Conservation (phyloP, 345 rosid genomes). For the Dipteronia sinensis region DNA sequence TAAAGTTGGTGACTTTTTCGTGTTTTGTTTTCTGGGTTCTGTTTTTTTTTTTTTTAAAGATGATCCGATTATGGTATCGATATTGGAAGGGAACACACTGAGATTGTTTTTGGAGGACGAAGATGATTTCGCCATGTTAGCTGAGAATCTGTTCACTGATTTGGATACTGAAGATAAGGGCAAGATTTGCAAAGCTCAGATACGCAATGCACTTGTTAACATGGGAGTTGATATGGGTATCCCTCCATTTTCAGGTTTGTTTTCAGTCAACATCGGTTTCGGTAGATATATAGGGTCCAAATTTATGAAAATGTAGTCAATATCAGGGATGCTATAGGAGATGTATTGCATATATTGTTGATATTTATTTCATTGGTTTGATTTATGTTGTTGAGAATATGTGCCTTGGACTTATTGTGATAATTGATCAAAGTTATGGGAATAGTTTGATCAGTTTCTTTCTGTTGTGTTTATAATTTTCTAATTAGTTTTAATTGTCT, state of each 20-base stretch:
- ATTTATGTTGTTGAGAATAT: background rate
- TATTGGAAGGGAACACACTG: slow-evolving; percentile 71
- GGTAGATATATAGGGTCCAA: too few relatives aligned
- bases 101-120: slow-evolving; percentile 72
- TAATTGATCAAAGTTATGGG: background rate
- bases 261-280: background rate
- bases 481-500: background rate
- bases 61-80: slow-evolving; percentile 62
- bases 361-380: background rate
- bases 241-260: slow-evolving; percentile 78
- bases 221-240: slow-evolving; percentile 93
- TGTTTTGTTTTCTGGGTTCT: background rate
- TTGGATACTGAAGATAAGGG: slow-evolving; percentile 82
- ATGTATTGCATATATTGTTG: background rate
- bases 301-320: too few relatives aligned
- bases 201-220: slow-evolving; percentile 57
- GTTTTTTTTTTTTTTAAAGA: slow-evolving; percentile 31
- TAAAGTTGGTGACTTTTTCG: background rate
- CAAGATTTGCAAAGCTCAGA: slow-evolving; percentile 64
- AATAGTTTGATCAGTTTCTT: background rate
- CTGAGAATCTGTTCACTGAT: slow-evolving; percentile 86
- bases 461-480: background rate
- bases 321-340: too few relatives aligned
- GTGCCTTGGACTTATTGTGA: background rate
- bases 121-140: slow-evolving; percentile 94